These are phyloP conservation scores for Citeromyces matritensis DNA, from an alignment of 805 yeast species.

Conservation along the genomic window DNA sequence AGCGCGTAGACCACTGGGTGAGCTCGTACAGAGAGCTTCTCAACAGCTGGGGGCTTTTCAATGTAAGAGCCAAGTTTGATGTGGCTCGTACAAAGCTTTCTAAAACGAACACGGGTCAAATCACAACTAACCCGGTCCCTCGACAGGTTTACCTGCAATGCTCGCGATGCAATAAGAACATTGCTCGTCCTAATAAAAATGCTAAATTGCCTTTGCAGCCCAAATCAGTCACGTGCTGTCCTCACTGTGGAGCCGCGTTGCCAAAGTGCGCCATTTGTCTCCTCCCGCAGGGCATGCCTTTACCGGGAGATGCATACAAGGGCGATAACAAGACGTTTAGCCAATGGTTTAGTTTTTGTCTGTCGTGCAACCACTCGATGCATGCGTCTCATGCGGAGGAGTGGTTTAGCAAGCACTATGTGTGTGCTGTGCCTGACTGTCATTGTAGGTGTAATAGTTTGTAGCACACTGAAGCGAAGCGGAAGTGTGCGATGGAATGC, in stretches of 20 bases:
- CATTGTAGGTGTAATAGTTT: slow-evolving; percentile 64
- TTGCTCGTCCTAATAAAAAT: slow-evolving; percentile 19
- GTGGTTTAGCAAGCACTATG: slow-evolving; percentile 80
- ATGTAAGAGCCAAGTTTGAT: slow-evolving; percentile 74
- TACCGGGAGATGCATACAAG: slow-evolving; percentile 22
- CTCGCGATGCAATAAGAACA: slow-evolving; percentile 63
- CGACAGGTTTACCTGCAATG: slow-evolving; percentile 77
- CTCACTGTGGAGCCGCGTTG: slow-evolving; percentile 74
- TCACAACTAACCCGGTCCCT: slow-evolving; percentile 35
- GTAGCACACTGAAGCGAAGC: slow-evolving; percentile 8
- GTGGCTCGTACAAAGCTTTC: slow-evolving; percentile 60
- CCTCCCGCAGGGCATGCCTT: slow-evolving; percentile 57
- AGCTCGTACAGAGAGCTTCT: slow-evolving; percentile 50
- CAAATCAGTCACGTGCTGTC: slow-evolving; percentile 27
- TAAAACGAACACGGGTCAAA: slow-evolving; percentile 27
- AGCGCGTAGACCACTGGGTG: slow-evolving; percentile 67
- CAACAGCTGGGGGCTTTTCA: slow-evolving; percentile 70
- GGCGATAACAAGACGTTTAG: slow-evolving; percentile 24
- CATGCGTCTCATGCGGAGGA: slow-evolving; percentile 94
- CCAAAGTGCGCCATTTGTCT: slow-evolving; percentile 89
- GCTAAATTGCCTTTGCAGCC: not conserved
- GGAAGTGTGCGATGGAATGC: too few relatives aligned
- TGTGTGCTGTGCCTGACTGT: slow-evolving; percentile 94
- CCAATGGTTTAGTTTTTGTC: slow-evolving; percentile 86
- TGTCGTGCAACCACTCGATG: slow-evolving; percentile 85